A percentile compares a stretch with the other conserved stretches of the same genome.
Evolutionary conservation across 176 grass and related monocot genomes (phyloP).

Genomic region (Oryza glumipatula): DNA sequence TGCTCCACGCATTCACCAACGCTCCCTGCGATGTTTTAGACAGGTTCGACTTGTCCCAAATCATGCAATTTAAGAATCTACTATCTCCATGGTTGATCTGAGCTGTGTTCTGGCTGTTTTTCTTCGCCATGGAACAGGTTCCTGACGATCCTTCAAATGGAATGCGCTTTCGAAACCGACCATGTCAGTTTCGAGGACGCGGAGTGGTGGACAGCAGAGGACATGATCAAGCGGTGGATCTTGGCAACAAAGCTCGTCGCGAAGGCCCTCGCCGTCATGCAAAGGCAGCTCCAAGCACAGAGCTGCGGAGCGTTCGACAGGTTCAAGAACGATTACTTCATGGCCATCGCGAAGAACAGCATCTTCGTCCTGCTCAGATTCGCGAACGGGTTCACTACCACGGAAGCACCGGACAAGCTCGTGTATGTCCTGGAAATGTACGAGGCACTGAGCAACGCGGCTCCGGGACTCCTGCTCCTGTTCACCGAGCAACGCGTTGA

Average conservation of each 20-base stretch:
- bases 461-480: background rate
- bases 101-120: background rate
- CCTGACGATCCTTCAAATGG: slow-evolving; percentile 23
- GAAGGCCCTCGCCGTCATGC: slow-evolving; percentile 34
- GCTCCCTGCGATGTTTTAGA: slow-evolving; percentile 37
- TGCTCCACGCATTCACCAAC: slow-evolving; percentile 26
- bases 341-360: slow-evolving; percentile 25
- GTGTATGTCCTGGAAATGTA: slow-evolving; percentile 26
- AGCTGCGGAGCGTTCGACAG: slow-evolving; percentile 28
- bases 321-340: slow-evolving; percentile 41
- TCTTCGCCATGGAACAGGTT: slow-evolving; percentile 12
- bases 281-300: slow-evolving; percentile 32
- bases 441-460: slow-evolving; percentile 3
- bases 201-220: slow-evolving; percentile 39
- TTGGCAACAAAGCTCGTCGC: slow-evolving; percentile 21
- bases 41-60: background rate
- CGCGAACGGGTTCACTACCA: slow-evolving; percentile 17
- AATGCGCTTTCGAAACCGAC: background rate
- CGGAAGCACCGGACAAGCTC: slow-evolving; percentile 31
- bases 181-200: slow-evolving; percentile 30
- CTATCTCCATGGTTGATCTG: background rate
- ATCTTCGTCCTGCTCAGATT: slow-evolving; percentile 34
- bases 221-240: slow-evolving; percentile 45
- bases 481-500: background rate
- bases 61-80: background rate